phyloP scores from a whole-genome alignment of 495 filamentous ascomycete species.

The Amniculicola lignicola region DNA sequence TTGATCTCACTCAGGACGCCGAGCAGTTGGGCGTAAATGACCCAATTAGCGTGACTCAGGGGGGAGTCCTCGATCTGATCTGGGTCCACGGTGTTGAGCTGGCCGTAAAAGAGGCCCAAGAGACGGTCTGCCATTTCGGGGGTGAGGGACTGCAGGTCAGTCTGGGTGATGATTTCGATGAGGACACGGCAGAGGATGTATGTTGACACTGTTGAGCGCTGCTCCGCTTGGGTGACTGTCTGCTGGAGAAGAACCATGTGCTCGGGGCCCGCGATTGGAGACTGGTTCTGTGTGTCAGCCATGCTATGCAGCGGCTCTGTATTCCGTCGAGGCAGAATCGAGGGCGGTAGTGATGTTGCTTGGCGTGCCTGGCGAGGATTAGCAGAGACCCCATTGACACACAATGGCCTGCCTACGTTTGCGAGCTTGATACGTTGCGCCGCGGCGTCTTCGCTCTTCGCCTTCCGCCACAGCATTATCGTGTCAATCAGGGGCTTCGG shows the following conservation, averaged over 20 bases:
- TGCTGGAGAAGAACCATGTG: constrained; percentile 48
- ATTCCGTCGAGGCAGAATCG: constrained; percentile 31
- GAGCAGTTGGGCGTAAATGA: constrained; percentile 82
- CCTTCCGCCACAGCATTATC: constrained; percentile 95
- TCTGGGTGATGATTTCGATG: constrained; percentile 90
- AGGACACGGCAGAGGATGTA: constrained; percentile 92
- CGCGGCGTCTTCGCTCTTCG: constrained; percentile 81
- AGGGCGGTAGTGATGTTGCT: constrained; percentile 23
- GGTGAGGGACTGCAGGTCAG: constrained; percentile 74
- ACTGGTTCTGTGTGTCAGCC: constrained; percentile 15
- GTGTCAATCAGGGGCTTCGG: constrained; percentile 95
- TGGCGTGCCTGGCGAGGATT: constrained; percentile 16
- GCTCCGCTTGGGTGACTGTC: constrained; percentile 70
- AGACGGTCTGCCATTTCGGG: constrained; percentile 84
- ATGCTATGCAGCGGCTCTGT: constrained; percentile 28
- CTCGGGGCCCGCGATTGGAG: constrained; percentile 9
- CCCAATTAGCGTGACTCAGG: constrained; percentile 89
- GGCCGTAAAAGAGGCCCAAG: constrained; percentile 90
- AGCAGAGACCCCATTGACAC: not conserved
- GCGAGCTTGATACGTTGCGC: constrained; percentile 59
- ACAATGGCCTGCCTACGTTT: constrained; percentile 48
- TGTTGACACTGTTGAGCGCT: constrained; percentile 85
- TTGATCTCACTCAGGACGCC: constrained; percentile 93
- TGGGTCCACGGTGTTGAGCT: constrained; percentile 81
- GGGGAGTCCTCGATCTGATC: constrained; percentile 75